Base-by-base conservation (phyloP, 768 basidiomycete species). In the Tulasnella calospora region DNA sequence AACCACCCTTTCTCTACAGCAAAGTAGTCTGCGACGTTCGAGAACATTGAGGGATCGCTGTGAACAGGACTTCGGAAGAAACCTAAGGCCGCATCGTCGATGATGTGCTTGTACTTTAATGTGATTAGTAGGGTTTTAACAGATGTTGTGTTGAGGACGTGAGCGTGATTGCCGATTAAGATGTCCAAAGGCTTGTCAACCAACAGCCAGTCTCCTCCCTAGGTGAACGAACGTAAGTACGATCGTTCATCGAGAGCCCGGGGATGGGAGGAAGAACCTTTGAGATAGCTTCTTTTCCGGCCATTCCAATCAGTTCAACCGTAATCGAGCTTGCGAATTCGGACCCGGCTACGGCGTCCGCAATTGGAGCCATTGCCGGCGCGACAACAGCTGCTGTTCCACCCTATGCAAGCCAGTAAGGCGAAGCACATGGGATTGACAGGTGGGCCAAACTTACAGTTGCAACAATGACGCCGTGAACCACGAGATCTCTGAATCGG, bases 1-100 rank as follows among this genome's bases (percentile, higher is more conserved):
- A 91, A 91, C 90, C 91, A 91, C 19, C 90, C 90, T 82, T 91
- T 90, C 83, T 89, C 88, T 4, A 89, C 84, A 3, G 89, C 86
- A 67, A 91, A 83, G 78, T 91, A 91, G 75, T 90, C 90, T 81
- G 88, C 90, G 27, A 92, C 88, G 10, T 86, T 85, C 47, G 90
- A 83, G 80, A 91, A 91, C 21, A 91, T 83, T 5, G 89, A 89
- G n/a, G 83, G 80, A 81, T 91, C 89, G 77, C 89, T 89, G 82
- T 91, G 89, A 38, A 89, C 79, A 35, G 90, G 89, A 79, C 89
- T 88, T 44, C 91, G 86, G 81, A 88, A 91, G 83, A 90, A 91
- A 0, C 80, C 79, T 33, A 79, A 38, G 1, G 73, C 21, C 21
- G 57, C 79, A 57, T 41, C 69, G 40, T 40, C 71, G 44, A 46